A percentile compares a stretch with the other conserved stretches of the same genome.
Evolutionary conservation across 106 monocot genomes (phyloP).

Genomic region (Dioscorea dumetorum): DNA sequence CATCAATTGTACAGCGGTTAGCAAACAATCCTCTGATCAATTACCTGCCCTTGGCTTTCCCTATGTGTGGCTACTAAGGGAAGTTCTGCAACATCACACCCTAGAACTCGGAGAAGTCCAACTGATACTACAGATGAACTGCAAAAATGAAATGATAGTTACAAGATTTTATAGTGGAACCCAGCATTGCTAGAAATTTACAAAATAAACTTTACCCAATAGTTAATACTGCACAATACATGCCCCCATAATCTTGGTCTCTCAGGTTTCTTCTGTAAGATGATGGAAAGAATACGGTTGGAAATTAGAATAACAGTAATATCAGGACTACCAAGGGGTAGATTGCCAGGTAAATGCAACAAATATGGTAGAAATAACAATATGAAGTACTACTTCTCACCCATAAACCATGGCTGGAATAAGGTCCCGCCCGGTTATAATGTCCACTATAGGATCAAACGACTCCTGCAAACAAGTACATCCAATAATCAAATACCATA

Average conservation of each 20-base stretch:
- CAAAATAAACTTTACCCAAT: slow-evolving; percentile 41
- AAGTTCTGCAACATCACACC: slow-evolving; percentile 83
- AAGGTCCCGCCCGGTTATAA: slow-evolving; percentile 69
- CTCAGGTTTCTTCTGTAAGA: slow-evolving; percentile 49
- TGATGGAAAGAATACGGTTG: not conserved
- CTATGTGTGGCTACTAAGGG: slow-evolving; percentile 86
- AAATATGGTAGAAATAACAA: slow-evolving; percentile 1
- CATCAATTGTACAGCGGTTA: too few relatives aligned
- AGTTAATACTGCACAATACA: slow-evolving; percentile 79
- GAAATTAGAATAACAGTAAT: too few relatives aligned
- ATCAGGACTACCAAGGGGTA: too few relatives aligned
- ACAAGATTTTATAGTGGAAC: not conserved
- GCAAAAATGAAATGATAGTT: slow-evolving; percentile 11
- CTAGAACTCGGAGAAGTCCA: slow-evolving; percentile 78
- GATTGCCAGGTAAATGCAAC: too few relatives aligned
- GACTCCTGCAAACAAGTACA: slow-evolving; percentile 49
- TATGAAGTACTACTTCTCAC: slow-evolving; percentile 22
- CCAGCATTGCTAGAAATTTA: not conserved
- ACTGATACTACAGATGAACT: slow-evolving; percentile 82
- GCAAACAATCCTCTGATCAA: not conserved
- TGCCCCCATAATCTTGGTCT: slow-evolving; percentile 89
- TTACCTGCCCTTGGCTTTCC: slow-evolving; percentile 79
- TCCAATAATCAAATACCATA: not conserved
- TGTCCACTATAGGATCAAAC: slow-evolving; percentile 94
- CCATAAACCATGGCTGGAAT: slow-evolving; percentile 95